Percentiles rank a stretch among this genome's conserved stretches.
These are phyloP conservation scores for Monilinia laxa DNA, from an alignment of 2,329 filamentous ascomycete species.

Conservation along the genomic window DNA sequence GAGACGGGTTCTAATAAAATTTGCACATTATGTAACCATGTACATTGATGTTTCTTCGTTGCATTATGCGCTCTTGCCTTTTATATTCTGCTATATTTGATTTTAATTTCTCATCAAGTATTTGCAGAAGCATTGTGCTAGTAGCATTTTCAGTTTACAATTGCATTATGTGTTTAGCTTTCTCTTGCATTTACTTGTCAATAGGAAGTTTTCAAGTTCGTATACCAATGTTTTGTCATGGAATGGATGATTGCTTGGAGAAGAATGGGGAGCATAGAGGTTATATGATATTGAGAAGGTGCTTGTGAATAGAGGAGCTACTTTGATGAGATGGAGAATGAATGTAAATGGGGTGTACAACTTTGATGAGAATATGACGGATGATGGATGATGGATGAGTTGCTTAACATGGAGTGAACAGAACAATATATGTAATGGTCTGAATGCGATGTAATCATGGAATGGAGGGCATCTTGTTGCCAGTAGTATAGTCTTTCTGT, in stretches of 20 bases:
- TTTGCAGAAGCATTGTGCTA: constrained; percentile 2
- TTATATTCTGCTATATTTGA: not conserved
- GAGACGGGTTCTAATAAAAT: not conserved
- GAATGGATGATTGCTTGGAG: constrained; percentile 1
- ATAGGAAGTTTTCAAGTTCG: not conserved
- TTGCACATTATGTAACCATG: constrained; percentile 20
- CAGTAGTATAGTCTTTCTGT: not conserved
- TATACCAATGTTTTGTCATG: not conserved
- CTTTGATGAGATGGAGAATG: not conserved
- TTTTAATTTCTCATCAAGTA: not conserved
- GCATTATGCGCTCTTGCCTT: not conserved
- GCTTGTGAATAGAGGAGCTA: not conserved
- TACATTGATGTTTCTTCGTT: not conserved
- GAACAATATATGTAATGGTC: not conserved
- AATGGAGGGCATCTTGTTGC: too few species aligned
- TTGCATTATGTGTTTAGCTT: not conserved
- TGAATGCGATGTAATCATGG: not conserved
- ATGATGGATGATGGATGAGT: not conserved
- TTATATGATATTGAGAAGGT: not conserved
- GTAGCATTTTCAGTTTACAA: not conserved
- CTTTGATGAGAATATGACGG: not conserved
- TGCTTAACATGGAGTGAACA: too few species aligned
- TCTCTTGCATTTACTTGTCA: not conserved
- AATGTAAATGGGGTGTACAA: not conserved
- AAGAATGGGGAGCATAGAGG: not conserved